phyloP scores from a whole-genome alignment of 2,329 filamentous ascomycete genomes.

The Neonectria sp. region DNA sequence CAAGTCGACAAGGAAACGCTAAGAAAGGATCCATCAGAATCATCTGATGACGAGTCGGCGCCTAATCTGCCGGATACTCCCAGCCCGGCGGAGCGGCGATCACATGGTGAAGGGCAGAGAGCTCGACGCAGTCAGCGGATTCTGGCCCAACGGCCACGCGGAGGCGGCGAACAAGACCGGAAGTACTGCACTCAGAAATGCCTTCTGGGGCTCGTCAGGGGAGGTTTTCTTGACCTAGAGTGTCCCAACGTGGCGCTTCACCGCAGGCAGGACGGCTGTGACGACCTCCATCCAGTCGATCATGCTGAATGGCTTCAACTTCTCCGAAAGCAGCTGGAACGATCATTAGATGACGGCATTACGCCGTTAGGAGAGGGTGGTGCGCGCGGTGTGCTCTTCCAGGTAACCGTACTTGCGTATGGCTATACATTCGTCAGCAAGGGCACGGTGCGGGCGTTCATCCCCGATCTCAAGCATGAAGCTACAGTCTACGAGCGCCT shows the following conservation, averaged over 20 bases:
- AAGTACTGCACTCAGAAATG: neutral
- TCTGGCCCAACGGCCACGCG: neutral
- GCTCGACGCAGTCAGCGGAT: neutral
- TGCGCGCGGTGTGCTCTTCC: constrained; percentile 57
- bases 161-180: neutral
- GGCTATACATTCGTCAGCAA: constrained; percentile 62
- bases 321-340: constrained; percentile 50
- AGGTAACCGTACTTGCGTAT: constrained; percentile 56
- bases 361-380: constrained; percentile 46
- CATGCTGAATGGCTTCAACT: constrained; percentile 47
- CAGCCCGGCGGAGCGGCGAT: neutral
- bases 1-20: neutral
- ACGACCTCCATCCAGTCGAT: constrained; percentile 47
- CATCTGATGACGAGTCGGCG: neutral
- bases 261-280: constrained; percentile 15
- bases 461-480: constrained; percentile 47
- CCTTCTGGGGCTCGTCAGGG: constrained; percentile 23
- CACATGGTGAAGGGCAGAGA: neutral
- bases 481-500: constrained; percentile 54
- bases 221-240: constrained; percentile 19
- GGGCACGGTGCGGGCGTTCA: constrained; percentile 52
- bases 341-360: constrained; percentile 51
- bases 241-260: constrained; percentile 49
- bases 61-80: neutral
- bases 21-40: neutral